These are phyloP conservation scores for Teratosphaeria zuluensis DNA, from an alignment of 2,329 filamentous ascomycete genomes.

Conservation along the genomic window DNA sequence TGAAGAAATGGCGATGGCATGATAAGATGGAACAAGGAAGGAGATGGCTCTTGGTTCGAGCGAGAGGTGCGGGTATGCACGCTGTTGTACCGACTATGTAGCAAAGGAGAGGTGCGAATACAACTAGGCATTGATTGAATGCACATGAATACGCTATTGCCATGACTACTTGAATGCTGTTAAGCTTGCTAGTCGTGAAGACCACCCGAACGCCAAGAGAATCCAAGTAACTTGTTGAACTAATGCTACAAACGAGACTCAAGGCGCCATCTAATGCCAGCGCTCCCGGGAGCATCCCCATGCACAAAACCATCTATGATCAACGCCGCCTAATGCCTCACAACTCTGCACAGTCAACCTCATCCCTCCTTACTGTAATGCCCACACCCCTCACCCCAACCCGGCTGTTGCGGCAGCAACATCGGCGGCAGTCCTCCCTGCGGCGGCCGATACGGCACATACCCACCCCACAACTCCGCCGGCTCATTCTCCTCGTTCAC, in stretches of 20 bases:
- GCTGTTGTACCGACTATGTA: background rate
- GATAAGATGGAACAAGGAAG: background rate
- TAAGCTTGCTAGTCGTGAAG: background rate
- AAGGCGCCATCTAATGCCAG: no score
- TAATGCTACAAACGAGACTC: no score
- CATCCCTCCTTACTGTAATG: background rate
- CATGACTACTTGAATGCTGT: background rate
- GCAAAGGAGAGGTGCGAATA: background rate
- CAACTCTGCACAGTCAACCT: background rate
- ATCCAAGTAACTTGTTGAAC: no score
- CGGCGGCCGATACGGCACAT: slow-evolving; percentile 9
- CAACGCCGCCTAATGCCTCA: background rate
- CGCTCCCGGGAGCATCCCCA: no score
- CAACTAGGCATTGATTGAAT: background rate
- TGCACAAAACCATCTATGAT: background rate
- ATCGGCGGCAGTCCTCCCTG: background rate
- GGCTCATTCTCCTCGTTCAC: slow-evolving; percentile 7
- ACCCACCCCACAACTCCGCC: slow-evolving; percentile 10
- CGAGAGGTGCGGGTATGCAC: background rate
- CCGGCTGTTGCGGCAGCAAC: background rate
- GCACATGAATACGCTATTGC: background rate
- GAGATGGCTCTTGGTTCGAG: background rate
- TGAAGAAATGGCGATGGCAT: background rate
- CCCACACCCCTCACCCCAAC: background rate
- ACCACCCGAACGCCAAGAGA: no score